Percentiles rank a stretch among this genome's conserved stretches.
Conservation (phyloP, 176 grass and related monocot species). For the Oryza glumipatula region DNA sequence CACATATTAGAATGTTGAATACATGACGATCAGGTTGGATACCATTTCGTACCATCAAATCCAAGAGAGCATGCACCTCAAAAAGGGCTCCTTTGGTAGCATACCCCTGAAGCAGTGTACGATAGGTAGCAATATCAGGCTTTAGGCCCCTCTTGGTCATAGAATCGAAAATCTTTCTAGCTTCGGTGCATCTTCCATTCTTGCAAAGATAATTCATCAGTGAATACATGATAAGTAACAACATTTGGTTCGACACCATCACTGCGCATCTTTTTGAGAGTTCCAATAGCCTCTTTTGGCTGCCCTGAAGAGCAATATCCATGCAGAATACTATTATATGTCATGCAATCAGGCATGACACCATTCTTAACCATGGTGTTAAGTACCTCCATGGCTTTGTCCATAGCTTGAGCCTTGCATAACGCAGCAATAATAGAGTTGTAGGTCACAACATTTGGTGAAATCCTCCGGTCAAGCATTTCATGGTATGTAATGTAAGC, state of each 20-base stretch:
- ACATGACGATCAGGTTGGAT: background rate
- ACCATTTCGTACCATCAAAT: background rate
- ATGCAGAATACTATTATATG: too few relatives aligned
- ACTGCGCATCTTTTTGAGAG: too few relatives aligned
- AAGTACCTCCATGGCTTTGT: background rate
- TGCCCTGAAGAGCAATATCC: too few relatives aligned
- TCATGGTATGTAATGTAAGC: background rate
- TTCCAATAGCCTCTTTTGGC: too few relatives aligned
- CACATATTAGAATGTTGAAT: constrained; percentile 14
- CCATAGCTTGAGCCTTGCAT: constrained; percentile 7
- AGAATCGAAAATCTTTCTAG: constrained; percentile 13
- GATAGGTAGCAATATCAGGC: background rate
- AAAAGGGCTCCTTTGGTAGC: background rate
- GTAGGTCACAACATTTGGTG: constrained; percentile 15
- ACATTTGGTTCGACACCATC: too few relatives aligned
- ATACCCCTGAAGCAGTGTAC: background rate
- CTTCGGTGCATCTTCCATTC: constrained; percentile 24
- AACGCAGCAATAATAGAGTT: constrained; percentile 13
- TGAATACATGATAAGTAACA: background rate
- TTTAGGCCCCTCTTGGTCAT: background rate
- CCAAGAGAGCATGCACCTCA: too few relatives aligned
- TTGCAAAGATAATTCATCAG: constrained; percentile 29
- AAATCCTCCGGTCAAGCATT: constrained; percentile 10
- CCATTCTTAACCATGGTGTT: background rate
- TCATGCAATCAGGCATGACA: too few relatives aligned